Evolutionary conservation across 2,329 filamentous ascomycete genomes (phyloP), one percentile per base, ranked within the genome.

Genomic region (Aaosphaeria arxii): DNA sequence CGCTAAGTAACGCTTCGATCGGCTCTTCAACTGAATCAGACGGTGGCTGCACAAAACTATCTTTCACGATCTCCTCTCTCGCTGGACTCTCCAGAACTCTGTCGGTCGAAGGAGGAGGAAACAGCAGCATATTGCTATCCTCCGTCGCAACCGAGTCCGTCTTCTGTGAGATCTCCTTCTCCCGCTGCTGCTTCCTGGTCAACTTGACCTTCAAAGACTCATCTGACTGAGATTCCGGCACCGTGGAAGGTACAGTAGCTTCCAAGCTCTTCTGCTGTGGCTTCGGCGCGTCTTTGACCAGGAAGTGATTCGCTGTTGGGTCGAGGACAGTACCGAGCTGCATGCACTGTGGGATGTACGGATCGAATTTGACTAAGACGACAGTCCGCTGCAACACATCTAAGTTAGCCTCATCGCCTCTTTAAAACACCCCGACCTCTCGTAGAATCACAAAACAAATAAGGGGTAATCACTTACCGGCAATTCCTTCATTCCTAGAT

Each of bases 291-390:
- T 79, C 88, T 44, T 62, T 63, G 29, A 88, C 76, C 49, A 64
- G 71, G 59, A 89, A 94, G 42, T 80, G 79, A 29, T 67, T 66
- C 55, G 85, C 82, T 3, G 71, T 70, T 5, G 80, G 76, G 52
- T 88, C 82, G 6, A 74, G 49, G 2, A 76, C 54, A 5, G 47
- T 59, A 6, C 64, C 62, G 30, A 66, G 73, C 7, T 64, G 52
- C 29, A 78, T 73, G 50, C 73, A 76, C 29, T 76, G 70, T 4
- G 74, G 62, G 5, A 74, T 61, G 48, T 74, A 77, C 5, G 66
- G 65, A 30, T 78, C 72, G 30, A 62, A 70, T 39, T 68, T 70
- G 6, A 75, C 73, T 3, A 95, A 57, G 2, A 77, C 58, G 9
- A 82, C 63, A n/a, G 68, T 60, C 5, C 71, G 63, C 40, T 73